These are phyloP conservation scores for Ceratopteris richardii DNA, from an alignment of 75 land plant species.

Conservation along the genomic window DNA sequence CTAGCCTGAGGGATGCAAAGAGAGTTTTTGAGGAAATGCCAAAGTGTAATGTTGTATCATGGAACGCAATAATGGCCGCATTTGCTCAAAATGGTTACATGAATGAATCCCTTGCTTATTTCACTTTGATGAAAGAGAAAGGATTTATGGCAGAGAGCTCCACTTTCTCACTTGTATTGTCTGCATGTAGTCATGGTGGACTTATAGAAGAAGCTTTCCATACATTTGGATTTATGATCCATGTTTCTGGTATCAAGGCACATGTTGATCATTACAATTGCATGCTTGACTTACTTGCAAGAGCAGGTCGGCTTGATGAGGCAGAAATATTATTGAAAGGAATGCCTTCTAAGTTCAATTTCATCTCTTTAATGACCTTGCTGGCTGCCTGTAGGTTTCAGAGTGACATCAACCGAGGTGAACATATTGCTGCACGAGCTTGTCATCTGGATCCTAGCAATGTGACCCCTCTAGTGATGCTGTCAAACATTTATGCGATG, in stretches of 20 bases:
- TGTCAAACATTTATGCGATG: conserved; percentile 25
- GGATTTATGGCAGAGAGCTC: conserved; percentile 16
- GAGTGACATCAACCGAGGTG: conserved; percentile 10
- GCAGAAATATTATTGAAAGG: conserved; percentile 9
- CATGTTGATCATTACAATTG: conserved; percentile 27
- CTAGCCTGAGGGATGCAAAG: conserved; percentile 4
- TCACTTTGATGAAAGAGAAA: conserved; percentile 21
- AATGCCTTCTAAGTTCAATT: conserved; percentile 13
- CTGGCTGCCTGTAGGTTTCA: conserved; percentile 18
- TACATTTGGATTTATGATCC: conserved; percentile 9
- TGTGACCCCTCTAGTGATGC: conserved; percentile 9
- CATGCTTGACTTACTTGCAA: conserved; percentile 22
- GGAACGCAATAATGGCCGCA: conserved; percentile 42
- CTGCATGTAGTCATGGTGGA: conserved; percentile 32
- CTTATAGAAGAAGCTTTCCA: conserved; percentile 14
- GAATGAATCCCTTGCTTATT: conserved; percentile 19
- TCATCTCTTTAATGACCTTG: conserved; percentile 4
- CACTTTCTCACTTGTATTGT: conserved; percentile 15
- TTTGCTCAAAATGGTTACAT: conserved; percentile 24
- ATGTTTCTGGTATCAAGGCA: conserved; percentile 9
- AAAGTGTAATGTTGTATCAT: conserved; percentile 32
- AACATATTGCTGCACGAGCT: background rate
- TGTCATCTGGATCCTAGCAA: conserved; percentile 4
- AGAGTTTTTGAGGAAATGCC: conserved; percentile 10
- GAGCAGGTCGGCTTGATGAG: conserved; percentile 20